Evolutionary conservation across 1,139 yeast genomes (phyloP).

Genomic region (Magnusiomyces magnusii): DNA sequence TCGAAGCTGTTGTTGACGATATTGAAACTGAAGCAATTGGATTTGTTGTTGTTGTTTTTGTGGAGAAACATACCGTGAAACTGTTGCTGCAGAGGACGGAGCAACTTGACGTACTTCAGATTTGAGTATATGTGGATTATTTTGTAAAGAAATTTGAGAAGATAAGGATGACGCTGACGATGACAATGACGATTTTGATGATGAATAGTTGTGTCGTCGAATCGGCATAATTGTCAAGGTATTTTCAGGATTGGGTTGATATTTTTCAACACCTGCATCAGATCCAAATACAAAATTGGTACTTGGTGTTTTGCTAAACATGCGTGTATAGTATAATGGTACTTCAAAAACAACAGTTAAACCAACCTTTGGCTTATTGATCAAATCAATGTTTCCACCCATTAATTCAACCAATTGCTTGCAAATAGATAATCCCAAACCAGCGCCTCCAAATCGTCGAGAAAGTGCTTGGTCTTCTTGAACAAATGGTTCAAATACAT

Average conservation of each 20-base stretch:
- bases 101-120: neutral
- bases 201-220: neutral
- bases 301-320: neutral
- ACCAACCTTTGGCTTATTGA: constrained; percentile 67
- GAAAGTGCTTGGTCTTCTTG: constrained; percentile 96
- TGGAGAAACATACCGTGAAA: neutral
- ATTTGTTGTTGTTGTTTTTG: neutral
- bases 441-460: constrained; percentile 92
- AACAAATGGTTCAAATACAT: constrained; percentile 90
- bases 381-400: constrained; percentile 54
- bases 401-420: constrained; percentile 84
- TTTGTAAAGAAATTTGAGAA: neutral
- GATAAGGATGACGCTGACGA: too few relatives aligned
- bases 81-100: neutral
- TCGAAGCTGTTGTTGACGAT: neutral
- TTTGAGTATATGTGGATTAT: neutral
- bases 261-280: constrained; percentile 3
- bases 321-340: constrained; percentile 64
- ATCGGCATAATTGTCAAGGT: neutral
- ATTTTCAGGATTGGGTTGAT: neutral
- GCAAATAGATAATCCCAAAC: constrained; percentile 88
- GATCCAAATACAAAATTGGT: constrained; percentile 4
- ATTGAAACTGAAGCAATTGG: neutral
- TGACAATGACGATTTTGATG: neutral
- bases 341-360: constrained; percentile 73